A percentile compares a stretch with the other conserved stretches of the same genome.
phyloP scores from a whole-genome alignment of 768 basidiomycete species.

The Termitomyces sp. region DNA sequence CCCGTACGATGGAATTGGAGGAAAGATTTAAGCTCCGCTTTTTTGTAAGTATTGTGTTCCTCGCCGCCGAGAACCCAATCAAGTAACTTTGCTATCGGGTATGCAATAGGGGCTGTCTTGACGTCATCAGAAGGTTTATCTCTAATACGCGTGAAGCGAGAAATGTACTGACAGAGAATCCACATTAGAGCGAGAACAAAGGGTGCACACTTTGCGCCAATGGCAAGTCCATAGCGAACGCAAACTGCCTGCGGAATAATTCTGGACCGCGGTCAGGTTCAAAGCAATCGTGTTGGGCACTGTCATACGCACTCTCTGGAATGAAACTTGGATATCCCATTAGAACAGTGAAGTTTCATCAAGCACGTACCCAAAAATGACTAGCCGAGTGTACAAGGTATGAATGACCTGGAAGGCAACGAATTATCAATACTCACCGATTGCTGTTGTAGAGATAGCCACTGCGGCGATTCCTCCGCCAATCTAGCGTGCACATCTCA shows the following conservation, averaged over 20 bases:
- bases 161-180: conserved; percentile 36
- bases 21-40: conserved; percentile 77
- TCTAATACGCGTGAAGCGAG: background rate
- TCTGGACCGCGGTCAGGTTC: conserved; percentile 22
- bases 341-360: background rate
- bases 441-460: conserved; percentile 72
- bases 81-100: conserved; percentile 77
- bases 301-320: conserved; percentile 58
- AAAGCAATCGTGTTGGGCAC: background rate
- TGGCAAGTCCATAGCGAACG: conserved; percentile 75
- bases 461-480: conserved; percentile 74
- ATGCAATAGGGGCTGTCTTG: conserved; percentile 69
- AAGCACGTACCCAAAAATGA: conserved; percentile 75
- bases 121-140: conserved; percentile 35
- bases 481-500: conserved; percentile 25
- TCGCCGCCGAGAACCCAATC: conserved; percentile 77
- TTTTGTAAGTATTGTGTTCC: conserved; percentile 76
- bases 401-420: conserved; percentile 5
- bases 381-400: conserved; percentile 29
- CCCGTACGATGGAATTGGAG: conserved; percentile 77
- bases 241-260: conserved; percentile 72
- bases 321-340: conserved; percentile 26
- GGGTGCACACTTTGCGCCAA: conserved; percentile 77
- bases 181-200: conserved; percentile 76
- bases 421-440: conserved; percentile 39